Evolutionary conservation across 78 protist genomes (phyloP).

Genomic region (Cyanophora paradoxa): DNA sequence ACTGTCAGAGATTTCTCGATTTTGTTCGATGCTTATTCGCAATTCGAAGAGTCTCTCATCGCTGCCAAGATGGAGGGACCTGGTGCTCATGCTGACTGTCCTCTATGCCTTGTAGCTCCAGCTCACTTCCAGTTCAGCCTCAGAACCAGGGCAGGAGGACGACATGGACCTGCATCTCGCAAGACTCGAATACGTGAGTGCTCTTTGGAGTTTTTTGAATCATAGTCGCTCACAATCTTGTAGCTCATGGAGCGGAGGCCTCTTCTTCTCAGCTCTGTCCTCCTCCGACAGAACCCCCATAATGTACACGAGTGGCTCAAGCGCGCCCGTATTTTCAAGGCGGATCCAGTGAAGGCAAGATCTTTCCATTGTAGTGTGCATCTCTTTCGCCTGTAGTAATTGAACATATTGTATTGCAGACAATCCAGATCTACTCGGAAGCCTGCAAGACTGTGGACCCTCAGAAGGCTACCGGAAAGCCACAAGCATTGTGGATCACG

Average conservation of each 20-base stretch:
- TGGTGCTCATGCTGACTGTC: too few species aligned
- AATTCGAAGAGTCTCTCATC: conserved; percentile 77
- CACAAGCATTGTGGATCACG: conserved; percentile 55
- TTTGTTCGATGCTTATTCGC: conserved; percentile 90
- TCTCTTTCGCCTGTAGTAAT: too few species aligned
- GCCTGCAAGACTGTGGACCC: conserved; percentile 60
- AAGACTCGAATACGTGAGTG: conserved; percentile 70
- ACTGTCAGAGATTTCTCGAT: conserved; percentile 62
- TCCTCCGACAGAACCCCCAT: conserved; percentile 88
- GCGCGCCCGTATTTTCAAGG: conserved; percentile 62
- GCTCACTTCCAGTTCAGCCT: too few species aligned
- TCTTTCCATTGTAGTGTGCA: too few species aligned
- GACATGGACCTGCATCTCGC: conserved; percentile 71
- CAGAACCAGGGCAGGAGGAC: too few species aligned
- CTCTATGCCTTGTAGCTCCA: too few species aligned
- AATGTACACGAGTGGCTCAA: conserved; percentile 94
- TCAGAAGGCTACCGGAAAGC: conserved; percentile 50
- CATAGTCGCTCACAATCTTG: too few species aligned
- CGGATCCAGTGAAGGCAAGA: conserved; percentile 10
- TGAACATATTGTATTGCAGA: too few species aligned
- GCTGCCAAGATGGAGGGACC: conserved; percentile 45
- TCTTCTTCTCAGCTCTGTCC: conserved; percentile 47
- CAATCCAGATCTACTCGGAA: conserved; percentile 27
- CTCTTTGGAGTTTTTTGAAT: too few species aligned
- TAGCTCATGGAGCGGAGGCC: conserved; percentile 71